Base-by-base conservation (phyloP, 345 rosid species). In the Eucalyptus cloeziana region DNA sequence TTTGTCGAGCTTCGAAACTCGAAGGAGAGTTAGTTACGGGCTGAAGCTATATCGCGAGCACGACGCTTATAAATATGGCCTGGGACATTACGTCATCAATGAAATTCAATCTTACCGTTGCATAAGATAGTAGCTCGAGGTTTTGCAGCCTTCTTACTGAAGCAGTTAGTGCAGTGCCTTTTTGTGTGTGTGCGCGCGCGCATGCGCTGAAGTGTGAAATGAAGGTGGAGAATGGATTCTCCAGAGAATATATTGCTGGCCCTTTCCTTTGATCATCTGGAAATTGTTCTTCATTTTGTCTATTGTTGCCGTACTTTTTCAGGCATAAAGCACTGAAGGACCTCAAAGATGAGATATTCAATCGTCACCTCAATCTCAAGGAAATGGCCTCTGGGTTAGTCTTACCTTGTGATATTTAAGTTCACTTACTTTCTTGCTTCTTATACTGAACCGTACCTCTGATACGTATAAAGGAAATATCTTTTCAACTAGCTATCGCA, bases 261-360 rank as follows among this genome's bases (percentile, higher is more conserved):
- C 47, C 83, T 76, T 76, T 37, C 47, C 83, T 76, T n/a, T 15
- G 40, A 62, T 44, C 71, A 51, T 31, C 22, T 60, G 87, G 86
- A 31, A 50, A 60, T 47, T 52, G 50, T 88, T 31, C 30, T 45
- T 88, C 64, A n/a, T 30, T 88, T 87, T 69, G 25, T 62, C 71
- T 58, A 37, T 31, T 50, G 76, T n/a, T 6, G 37, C 25, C 40
- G 2, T 27, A 19, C 69, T 17, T 80, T 87, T 91, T 90, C 94
- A 97, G 99, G 96, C 95, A 97, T 91, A 97, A 97, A 90, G 93
- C 94, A 80, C 40, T 93, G 89, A 97, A 97, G 92, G 98, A 97
- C 94, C 96, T 94, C 88, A 95, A 96, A 92, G 97, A 94, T 89
- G 97, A 95, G 90, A 93, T 97, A 64, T 94, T 94, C 86, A 93